Base-by-base conservation (phyloP, 768 basidiomycete species). In the Austroboletus eburneus region DNA sequence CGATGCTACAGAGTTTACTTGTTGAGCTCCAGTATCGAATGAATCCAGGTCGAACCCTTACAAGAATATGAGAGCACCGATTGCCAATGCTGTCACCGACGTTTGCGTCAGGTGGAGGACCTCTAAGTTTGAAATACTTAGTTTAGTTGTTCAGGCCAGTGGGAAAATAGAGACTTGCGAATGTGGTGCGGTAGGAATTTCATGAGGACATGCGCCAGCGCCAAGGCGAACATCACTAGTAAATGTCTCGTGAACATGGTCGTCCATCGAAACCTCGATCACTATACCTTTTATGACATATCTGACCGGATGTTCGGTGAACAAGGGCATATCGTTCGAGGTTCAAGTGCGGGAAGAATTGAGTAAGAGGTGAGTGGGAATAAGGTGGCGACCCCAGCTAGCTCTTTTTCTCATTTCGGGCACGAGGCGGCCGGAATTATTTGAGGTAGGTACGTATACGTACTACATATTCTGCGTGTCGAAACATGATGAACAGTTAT, bases 61-160 rank as follows among this genome's bases (percentile, higher is more conserved):
- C 87, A 89, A 65, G 59, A 79, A 69, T 53, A 85, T 75, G 51
- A 90, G 64, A 16, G 75, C 74, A n/a, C 73, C 72, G 22, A 89
- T 77, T 24, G 83, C 81, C 20, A 87, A 66, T 35, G 82, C 73
- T 13, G 86, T 83, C 21, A 90, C 80, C 0, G 79, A 77, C n/a
- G 82, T 83, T 63, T 90, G 88, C 43, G 81, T 80, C 59, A 85
- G 60, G 54, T 83, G 80, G 54, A 84, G 68, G 32, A 79, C 76
- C 69, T 79, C 82, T 84, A 49, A 45, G 45, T 52, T 43, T 33
- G 29, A 46, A 39, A 43, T 22, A n/a, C 4, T 64, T 36, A 51
- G 30, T 56, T 46, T n/a, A 13, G 9, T n/a, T 45, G 14, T 23
- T 38, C 37, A 20, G 50, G 44, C 16, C 21, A 42, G 18, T 39